Evolutionary conservation across 1,284 basidiomycete species (phyloP), one percentile per base, ranked within the genome.

Genomic region (Wolfiporia cocos): DNA sequence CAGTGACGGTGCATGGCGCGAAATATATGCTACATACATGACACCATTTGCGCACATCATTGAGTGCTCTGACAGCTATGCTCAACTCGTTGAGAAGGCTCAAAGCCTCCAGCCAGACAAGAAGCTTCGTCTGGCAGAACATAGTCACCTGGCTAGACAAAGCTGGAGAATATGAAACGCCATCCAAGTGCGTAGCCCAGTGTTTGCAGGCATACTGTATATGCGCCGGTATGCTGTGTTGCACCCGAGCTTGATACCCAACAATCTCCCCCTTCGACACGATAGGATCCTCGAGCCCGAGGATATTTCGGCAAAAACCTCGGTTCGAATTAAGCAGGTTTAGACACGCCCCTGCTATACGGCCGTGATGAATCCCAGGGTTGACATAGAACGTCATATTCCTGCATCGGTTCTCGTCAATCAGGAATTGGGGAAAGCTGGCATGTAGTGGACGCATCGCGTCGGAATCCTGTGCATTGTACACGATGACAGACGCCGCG

Each of bases 401-500:
- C 12, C 26, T 26, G 30, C 42, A 44, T 5, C 42, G 36, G 5
- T 5, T 2, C 4, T 28, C 11, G 17, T 44, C 37, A 21, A 39
- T 31, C 3, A 44, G 21, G 23, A 44, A 44, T 31, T 44, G 36
- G 14, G 36, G 42, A 31, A 44, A 44, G 17, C 36, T 44, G 17
- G 42, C 36, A 18, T 44, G 42, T 18, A 44, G 19, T 11, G 36
- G 42, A 9, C 37, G 29, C 7, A 44, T 41, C 17, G n/a, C 26
- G 14, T 15, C 26, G 26, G 9, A 6, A 15, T 7, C 31, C 9
- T 29, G 9, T 29, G 14, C 14, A 7, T 33, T 15, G 31, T 10
- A 15, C 10, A 33, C 12, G 15, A 40, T 29, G 19, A 23, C 23
- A 10, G 20, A 15, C n/a, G 39, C 43, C n/a, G 19, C 12, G 26